phyloP scores from a whole-genome alignment of 228 moss, liverwort and hornwort species.

The Sphagnum magellanicum region DNA sequence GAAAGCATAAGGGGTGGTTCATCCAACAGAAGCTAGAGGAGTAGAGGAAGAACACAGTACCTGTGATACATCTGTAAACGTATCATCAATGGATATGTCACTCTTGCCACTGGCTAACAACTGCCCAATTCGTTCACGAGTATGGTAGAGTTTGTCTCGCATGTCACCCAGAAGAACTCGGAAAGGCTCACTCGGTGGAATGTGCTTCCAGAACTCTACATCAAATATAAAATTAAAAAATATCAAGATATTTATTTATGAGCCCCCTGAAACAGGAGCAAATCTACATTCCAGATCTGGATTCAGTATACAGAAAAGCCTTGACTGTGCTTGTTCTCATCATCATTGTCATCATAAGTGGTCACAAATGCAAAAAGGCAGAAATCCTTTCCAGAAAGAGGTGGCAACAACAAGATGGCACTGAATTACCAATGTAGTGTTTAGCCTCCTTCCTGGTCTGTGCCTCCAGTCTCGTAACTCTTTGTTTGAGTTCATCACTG shows the following conservation, averaged over 20 bases:
- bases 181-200: conserved; percentile 82
- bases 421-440: conserved; percentile 72
- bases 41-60: conserved; percentile 14
- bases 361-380: neutral
- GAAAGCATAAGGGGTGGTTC: neutral
- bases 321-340: neutral
- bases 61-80: conserved; percentile 61
- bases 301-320: neutral
- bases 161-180: conserved; percentile 82
- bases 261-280: neutral
- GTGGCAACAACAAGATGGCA: neutral
- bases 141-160: conserved; percentile 85
- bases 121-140: conserved; percentile 90
- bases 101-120: conserved; percentile 75
- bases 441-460: conserved; percentile 77
- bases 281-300: neutral
- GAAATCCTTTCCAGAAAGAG: neutral
- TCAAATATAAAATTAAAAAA: neutral
- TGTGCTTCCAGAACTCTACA: conserved; percentile 96
- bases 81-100: conserved; percentile 70
- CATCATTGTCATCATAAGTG: neutral
- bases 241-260: neutral
- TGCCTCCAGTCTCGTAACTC: conserved; percentile 48
- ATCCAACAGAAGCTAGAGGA: neutral
- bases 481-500: conserved; percentile 72